phyloP scores from a whole-genome alignment of 164 flowering plant genomes.

The Dillenia suffruticosa region DNA sequence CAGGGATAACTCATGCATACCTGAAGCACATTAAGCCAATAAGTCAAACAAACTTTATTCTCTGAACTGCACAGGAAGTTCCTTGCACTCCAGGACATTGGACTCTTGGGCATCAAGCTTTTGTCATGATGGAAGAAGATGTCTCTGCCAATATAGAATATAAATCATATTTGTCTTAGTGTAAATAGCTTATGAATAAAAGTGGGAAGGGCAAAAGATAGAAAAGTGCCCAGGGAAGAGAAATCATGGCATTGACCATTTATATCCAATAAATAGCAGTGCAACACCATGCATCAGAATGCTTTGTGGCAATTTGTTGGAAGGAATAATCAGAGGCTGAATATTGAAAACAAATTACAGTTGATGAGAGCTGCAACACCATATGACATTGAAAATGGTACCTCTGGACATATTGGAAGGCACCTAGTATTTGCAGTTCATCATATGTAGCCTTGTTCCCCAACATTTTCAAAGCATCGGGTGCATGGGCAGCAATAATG shows the following conservation, averaged over 20 bases:
- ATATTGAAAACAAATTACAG: too few relatives aligned
- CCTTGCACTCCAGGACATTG: conserved; percentile 98
- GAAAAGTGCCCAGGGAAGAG: too few relatives aligned
- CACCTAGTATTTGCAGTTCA: conserved; percentile 77
- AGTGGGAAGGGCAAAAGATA: too few relatives aligned
- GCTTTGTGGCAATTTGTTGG: too few relatives aligned
- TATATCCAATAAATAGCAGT: background rate
- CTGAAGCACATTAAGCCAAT: conserved; percentile 96
- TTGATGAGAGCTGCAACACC: too few relatives aligned
- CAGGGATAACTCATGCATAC: conserved; percentile 23
- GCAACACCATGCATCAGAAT: too few relatives aligned
- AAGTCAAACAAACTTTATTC: conserved; percentile 75
- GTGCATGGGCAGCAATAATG: conserved; percentile 74
- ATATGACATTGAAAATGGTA: conserved; percentile 6
- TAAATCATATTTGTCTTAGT: too few relatives aligned
- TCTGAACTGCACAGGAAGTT: conserved; percentile 77
- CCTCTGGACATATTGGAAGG: conserved; percentile 89
- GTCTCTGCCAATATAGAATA: conserved; percentile 58
- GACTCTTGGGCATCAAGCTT: conserved; percentile 78
- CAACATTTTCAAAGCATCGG: conserved; percentile 63
- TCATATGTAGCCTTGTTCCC: conserved; percentile 69
- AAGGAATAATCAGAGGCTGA: too few relatives aligned
- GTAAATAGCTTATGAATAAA: too few relatives aligned
- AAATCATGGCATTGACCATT: too few relatives aligned
- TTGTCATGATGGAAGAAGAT: conserved; percentile 83